A percentile compares a stretch with the other conserved stretches of the same genome.
Evolutionary conservation across 208 protist species (phyloP).

Genomic region (Acanthamoeba royreba): DNA sequence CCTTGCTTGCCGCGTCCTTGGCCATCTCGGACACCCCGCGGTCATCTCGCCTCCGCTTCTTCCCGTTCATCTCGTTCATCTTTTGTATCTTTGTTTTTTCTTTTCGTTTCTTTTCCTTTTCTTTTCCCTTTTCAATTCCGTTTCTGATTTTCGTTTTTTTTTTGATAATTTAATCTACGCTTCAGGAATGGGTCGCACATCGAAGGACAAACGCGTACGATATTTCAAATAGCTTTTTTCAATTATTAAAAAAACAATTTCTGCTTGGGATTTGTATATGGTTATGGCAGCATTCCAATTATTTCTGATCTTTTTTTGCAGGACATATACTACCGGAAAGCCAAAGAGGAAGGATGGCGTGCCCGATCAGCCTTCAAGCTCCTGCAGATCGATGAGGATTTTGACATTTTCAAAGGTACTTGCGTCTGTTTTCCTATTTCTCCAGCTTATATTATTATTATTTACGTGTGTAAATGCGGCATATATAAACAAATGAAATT

Average conservation of each 20-base stretch:
- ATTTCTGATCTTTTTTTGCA: neutral
- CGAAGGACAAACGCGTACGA: neutral
- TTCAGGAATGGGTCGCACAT: neutral
- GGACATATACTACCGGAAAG: conserved; percentile 99
- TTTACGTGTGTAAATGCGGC: neutral
- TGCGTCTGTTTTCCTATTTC: neutral
- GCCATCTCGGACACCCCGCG: neutral
- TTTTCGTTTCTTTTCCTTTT: neutral
- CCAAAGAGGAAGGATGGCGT: conserved; percentile 98
- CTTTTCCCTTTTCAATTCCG: neutral
- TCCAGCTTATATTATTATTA: neutral
- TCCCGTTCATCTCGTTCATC: neutral
- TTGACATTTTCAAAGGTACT: conserved; percentile 89
- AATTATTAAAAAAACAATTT: no score
- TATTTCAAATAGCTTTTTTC: neutral
- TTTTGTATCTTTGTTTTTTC: neutral
- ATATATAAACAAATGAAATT: no score
- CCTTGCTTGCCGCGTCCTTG: neutral
- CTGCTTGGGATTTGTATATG: neutral
- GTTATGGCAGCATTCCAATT: neutral
- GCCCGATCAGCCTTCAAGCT: conserved; percentile 99
- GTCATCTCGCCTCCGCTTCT: neutral
- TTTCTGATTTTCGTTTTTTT: neutral
- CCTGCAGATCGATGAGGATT: conserved; percentile 98
- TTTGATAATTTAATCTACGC: neutral